These are phyloP conservation scores for Gloeophyllum trabeum DNA, from an alignment of 768 basidiomycete genomes.

Conservation along the genomic window DNA sequence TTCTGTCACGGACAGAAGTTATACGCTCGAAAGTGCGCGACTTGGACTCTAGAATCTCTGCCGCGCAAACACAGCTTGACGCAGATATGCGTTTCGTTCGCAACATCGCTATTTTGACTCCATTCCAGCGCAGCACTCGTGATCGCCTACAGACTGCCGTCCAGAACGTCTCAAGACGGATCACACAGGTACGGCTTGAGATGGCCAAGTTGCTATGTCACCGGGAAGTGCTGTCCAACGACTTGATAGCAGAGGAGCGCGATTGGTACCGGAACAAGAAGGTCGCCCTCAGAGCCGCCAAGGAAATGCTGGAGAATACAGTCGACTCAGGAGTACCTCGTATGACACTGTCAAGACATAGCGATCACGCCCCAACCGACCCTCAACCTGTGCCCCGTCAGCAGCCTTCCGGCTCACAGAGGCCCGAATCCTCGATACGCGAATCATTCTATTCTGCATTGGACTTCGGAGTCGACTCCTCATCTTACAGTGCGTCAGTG, in stretches of 20 bases:
- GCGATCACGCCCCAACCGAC: slow-evolving; percentile 9
- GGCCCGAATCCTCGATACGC: slow-evolving; percentile 12
- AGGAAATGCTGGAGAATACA: slow-evolving; percentile 45
- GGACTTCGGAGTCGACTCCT: slow-evolving; percentile 37
- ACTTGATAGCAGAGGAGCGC: slow-evolving; percentile 61
- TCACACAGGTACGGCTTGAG: slow-evolving; percentile 63
- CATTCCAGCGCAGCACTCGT: slow-evolving; percentile 78
- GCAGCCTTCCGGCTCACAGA: background rate
- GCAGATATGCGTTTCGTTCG: slow-evolving; percentile 61
- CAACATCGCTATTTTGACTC: slow-evolving; percentile 77
- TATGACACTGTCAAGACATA: slow-evolving; percentile 11
- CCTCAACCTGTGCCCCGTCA: background rate
- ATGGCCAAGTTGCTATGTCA: slow-evolving; percentile 65
- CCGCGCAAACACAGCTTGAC: slow-evolving; percentile 48
- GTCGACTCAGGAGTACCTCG: slow-evolving; percentile 15
- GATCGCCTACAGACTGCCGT: slow-evolving; percentile 58
- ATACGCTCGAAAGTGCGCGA: slow-evolving; percentile 53
- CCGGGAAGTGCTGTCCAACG: slow-evolving; percentile 60
- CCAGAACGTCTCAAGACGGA: slow-evolving; percentile 47
- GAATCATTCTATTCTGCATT: slow-evolving; percentile 64
- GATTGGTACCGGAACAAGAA: slow-evolving; percentile 57
- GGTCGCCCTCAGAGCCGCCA: slow-evolving; percentile 66
- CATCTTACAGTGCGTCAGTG: background rate
- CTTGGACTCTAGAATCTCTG: slow-evolving; percentile 46
- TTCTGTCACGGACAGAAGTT: slow-evolving; percentile 44